These are phyloP conservation scores for Fusarium compactum DNA, from an alignment of 2,329 filamentous ascomycete genomes.

Conservation along the genomic window DNA sequence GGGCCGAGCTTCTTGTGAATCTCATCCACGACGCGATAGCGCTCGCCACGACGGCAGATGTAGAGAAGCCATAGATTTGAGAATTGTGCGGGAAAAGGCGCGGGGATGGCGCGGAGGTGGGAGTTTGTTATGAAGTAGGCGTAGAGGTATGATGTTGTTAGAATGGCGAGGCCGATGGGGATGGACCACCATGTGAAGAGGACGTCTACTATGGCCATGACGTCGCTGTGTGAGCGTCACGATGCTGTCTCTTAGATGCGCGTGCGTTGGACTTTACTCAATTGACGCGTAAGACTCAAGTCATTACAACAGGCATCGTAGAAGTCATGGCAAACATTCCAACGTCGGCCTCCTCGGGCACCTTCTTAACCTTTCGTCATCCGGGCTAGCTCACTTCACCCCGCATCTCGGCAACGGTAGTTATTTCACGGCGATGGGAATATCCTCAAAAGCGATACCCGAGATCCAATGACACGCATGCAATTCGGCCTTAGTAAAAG, in stretches of 20 bases:
- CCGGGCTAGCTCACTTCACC: slow-evolving; percentile 1
- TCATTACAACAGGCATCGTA: background rate
- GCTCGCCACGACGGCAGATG: slow-evolving; percentile 72
- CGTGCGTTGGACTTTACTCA: no score
- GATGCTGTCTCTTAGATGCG: no score
- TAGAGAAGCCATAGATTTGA: slow-evolving; percentile 84
- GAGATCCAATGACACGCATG: slow-evolving; percentile 5
- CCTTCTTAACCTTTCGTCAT: background rate
- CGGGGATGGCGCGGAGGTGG: slow-evolving; percentile 67
- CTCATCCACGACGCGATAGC: slow-evolving; percentile 74
- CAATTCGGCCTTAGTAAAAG: background rate
- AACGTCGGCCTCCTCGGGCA: background rate
- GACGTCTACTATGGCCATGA: slow-evolving; percentile 49
- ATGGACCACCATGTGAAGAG: slow-evolving; percentile 61
- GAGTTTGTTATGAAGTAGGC: slow-evolving; percentile 69
- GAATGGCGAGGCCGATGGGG: slow-evolving; percentile 59
- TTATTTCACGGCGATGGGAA: background rate
- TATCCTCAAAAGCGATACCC: background rate
- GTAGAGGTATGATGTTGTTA: slow-evolving; percentile 68
- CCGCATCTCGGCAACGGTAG: slow-evolving; percentile 30
- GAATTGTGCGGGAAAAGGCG: slow-evolving; percentile 73
- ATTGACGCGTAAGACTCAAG: background rate
- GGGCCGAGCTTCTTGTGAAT: slow-evolving; percentile 81
- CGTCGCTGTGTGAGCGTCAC: background rate
- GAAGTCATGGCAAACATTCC: background rate